A percentile compares a stretch with the other conserved stretches of the same genome.
phyloP scores from a whole-genome alignment of 306 rosid genomes.

The Sicyos baderoa region DNA sequence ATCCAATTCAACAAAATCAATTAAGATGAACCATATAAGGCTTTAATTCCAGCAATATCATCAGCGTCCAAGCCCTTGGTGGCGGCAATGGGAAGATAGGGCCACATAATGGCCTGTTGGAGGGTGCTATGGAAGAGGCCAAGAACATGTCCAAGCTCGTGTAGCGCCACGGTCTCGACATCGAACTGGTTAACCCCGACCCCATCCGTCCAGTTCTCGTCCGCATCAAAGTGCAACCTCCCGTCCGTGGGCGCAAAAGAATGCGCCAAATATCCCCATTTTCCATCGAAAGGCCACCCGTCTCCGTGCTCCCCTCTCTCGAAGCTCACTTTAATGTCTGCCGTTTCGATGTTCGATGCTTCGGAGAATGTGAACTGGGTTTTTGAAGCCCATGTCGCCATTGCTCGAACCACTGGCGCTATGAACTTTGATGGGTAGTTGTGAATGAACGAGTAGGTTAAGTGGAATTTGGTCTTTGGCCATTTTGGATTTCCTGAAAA shows the following conservation, averaged over 20 bases:
- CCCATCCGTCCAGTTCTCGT: background rate
- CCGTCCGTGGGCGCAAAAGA: background rate
- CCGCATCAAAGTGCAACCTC: background rate
- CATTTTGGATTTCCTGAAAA: slow-evolving; percentile 7
- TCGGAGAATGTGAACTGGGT: background rate
- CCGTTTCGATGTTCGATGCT: no score
- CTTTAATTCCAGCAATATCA: background rate
- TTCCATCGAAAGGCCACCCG: background rate
- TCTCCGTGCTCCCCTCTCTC: background rate
- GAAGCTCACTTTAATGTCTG: background rate
- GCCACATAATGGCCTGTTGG: background rate
- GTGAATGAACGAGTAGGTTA: background rate
- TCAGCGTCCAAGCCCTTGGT: background rate
- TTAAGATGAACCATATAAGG: background rate
- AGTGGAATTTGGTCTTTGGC: background rate
- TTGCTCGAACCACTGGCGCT: background rate
- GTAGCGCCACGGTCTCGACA: background rate
- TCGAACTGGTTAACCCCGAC: background rate
- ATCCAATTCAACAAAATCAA: no score
- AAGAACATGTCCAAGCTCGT: slow-evolving; percentile 14
- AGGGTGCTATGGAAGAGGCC: background rate
- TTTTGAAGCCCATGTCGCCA: background rate
- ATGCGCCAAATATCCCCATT: background rate
- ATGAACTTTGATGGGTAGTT: background rate
- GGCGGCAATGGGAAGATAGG: no score